These are phyloP conservation scores for Fusarium mexicanum DNA, from an alignment of 2,329 filamentous ascomycete genomes.

Conservation along the genomic window DNA sequence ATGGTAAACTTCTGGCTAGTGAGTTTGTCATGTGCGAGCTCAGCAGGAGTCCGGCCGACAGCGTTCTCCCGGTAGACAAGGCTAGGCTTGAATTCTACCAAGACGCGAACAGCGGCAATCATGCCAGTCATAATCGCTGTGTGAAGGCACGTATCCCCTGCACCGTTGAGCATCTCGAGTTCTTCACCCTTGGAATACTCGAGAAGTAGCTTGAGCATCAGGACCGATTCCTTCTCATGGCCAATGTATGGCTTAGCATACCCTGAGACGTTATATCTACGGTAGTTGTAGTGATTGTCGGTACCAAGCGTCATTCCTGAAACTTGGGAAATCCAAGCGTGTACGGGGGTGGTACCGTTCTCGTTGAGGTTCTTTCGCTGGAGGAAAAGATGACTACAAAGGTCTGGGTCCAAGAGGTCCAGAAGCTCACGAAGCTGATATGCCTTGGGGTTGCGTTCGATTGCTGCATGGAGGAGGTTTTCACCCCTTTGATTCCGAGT, in stretches of 20 bases:
- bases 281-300: constrained; percentile 9
- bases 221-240: constrained; percentile 45
- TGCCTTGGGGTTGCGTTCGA: constrained; percentile 46
- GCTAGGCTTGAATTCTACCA: constrained; percentile 66
- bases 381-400: constrained; percentile 66
- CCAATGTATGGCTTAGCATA: constrained; percentile 37
- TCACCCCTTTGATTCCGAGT: constrained; percentile 67
- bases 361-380: constrained; percentile 64
- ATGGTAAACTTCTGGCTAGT: constrained; percentile 51
- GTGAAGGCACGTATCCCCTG: constrained; percentile 74
- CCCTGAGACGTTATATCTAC: constrained; percentile 13
- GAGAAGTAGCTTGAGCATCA: constrained; percentile 61
- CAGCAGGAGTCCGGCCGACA: constrained; percentile 76
- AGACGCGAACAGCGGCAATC: constrained; percentile 50
- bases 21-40: constrained; percentile 69
- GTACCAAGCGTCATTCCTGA: constrained; percentile 28
- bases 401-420: constrained; percentile 64
- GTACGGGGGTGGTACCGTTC: constrained; percentile 70
- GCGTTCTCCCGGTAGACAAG: constrained; percentile 78
- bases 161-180: constrained; percentile 68
- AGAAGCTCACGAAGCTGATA: constrained; percentile 59
- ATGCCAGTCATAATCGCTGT: constrained; percentile 56
- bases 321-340: constrained; percentile 61
- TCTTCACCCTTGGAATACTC: constrained; percentile 65
- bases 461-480: constrained; percentile 75